phyloP scores from a whole-genome alignment of 176 grass and related monocot genomes.

The Eragrostis curvula region DNA sequence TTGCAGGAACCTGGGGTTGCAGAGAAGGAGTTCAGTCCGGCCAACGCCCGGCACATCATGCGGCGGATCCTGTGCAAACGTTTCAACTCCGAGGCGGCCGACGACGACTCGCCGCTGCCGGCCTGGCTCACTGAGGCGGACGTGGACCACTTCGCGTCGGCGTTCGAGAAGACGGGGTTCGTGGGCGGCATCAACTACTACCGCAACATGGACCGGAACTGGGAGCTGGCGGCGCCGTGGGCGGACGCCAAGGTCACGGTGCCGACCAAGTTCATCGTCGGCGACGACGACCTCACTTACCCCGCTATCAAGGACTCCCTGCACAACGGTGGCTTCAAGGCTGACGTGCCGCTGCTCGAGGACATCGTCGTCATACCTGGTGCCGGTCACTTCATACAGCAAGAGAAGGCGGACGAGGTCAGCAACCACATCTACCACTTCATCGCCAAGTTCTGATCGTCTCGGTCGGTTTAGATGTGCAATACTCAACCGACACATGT shows the following conservation, averaged over 20 bases:
- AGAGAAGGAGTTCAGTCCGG: slow-evolving; percentile 37
- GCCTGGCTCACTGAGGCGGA: slow-evolving; percentile 47
- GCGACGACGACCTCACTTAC: slow-evolving; percentile 52
- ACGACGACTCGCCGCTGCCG: not conserved
- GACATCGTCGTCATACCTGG: slow-evolving; percentile 52
- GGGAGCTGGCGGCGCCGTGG: slow-evolving; percentile 58
- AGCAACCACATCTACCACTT: slow-evolving; percentile 43
- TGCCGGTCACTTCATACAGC: slow-evolving; percentile 59
- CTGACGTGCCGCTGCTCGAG: slow-evolving; percentile 49
- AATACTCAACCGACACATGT: too few relatives aligned
- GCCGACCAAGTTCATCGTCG: slow-evolving; percentile 57
- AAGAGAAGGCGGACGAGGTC: slow-evolving; percentile 52
- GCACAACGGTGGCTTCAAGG: slow-evolving; percentile 46
- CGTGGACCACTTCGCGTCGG: slow-evolving; percentile 43
- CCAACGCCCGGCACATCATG: slow-evolving; percentile 28
- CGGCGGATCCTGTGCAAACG: slow-evolving; percentile 30
- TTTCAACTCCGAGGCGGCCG: not conserved
- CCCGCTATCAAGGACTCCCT: slow-evolving; percentile 51
- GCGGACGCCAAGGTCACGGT: slow-evolving; percentile 47
- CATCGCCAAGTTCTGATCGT: slow-evolving; percentile 39
- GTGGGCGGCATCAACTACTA: slow-evolving; percentile 57
- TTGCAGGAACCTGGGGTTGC: slow-evolving; percentile 53
- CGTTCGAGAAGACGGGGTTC: slow-evolving; percentile 58
- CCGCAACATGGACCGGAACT: slow-evolving; percentile 70
- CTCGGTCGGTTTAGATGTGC: too few relatives aligned